Base-by-base conservation (phyloP, 495 filamentous ascomycete species). In the Daldinia caldariorum region DNA sequence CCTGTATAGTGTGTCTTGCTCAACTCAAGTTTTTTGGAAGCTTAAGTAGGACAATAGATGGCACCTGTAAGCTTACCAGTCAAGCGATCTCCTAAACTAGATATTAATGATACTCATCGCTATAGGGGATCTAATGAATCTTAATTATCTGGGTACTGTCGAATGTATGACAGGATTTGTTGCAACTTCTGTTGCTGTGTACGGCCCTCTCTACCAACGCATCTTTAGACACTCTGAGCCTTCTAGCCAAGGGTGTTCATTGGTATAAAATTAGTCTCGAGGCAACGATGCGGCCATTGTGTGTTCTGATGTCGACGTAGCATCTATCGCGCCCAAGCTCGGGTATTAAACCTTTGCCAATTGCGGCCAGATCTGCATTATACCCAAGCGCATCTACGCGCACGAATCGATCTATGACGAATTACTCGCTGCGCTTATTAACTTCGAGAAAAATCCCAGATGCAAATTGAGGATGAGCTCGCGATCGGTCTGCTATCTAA, bases 341-440 rank as follows among this genome's bases (percentile, higher is more conserved):
- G 79, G 79, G 16, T 74, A 81, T 32, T 77, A 81, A 14, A 81
- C 83, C 0, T 86, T 87, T 56, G 77, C 82, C 37, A 84, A 85
- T 74, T 83, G 78, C 0, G 85, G 85, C 10, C 84, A 87, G 58
- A 63, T 89, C 16, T 89, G 88, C 74, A 80, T 87, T 54, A 81
- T 82, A 34, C 82, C 80, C 43, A 90, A 89, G 69, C 83, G 88
- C 0, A 79, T 90, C 55, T 89, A 88, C 68, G 81, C 89, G 18
- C 87, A 89, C 73, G 79, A 87, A 57, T 73, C 77, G 12, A 86
- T 89, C 68, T 89, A 89, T 69, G 76, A 84, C 12, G 66, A 79
- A n/a, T 85, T 89, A 72, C 64, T 83, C 0, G 59, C 80, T 10
- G 34, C 6, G 1, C 6, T 35, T 10, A 5, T 35, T 10, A 10